phyloP scores from a whole-genome alignment of 2,329 filamentous ascomycete species.

The Neocatenulostroma microsporum region DNA sequence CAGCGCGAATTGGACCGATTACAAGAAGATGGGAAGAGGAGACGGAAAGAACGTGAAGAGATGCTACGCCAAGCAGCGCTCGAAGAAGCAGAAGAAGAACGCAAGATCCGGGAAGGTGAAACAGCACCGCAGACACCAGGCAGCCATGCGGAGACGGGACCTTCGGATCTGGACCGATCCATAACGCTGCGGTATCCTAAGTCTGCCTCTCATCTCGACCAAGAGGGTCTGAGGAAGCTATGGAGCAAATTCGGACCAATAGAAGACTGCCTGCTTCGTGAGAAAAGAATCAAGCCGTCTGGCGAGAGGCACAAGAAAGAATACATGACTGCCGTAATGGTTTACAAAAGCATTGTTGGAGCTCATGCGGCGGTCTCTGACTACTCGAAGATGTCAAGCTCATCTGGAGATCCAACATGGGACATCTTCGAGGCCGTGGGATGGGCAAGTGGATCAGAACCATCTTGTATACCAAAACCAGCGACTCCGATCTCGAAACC shows the following conservation, averaged over 20 bases:
- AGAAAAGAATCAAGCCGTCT: constrained; percentile 41
- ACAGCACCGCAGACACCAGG: constrained; percentile 1
- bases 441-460: constrained; percentile 49
- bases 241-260: constrained; percentile 51
- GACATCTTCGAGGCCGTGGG: constrained; percentile 45
- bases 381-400: constrained; percentile 19
- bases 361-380: constrained; percentile 51
- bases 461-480: constrained; percentile 35
- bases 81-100: constrained; percentile 38
- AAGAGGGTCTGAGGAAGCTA: constrained; percentile 38
- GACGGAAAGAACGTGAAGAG: constrained; percentile 49
- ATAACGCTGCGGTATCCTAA: constrained; percentile 46
- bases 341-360: constrained; percentile 51
- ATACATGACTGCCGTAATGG: constrained; percentile 45
- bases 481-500: background rate
- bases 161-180: constrained; percentile 48
- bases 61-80: constrained; percentile 47
- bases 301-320: constrained; percentile 23
- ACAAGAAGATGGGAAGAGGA: constrained; percentile 44
- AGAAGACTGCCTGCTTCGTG: constrained; percentile 49
- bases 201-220: constrained; percentile 33
- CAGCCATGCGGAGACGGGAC: background rate
- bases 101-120: background rate
- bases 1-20: constrained; percentile 43
- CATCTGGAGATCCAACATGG: constrained; percentile 38